Evolutionary conservation across 2,329 filamentous ascomycete genomes (phyloP), one percentile per base, ranked within the genome.

Genomic region (Colletotrichum sp.): DNA sequence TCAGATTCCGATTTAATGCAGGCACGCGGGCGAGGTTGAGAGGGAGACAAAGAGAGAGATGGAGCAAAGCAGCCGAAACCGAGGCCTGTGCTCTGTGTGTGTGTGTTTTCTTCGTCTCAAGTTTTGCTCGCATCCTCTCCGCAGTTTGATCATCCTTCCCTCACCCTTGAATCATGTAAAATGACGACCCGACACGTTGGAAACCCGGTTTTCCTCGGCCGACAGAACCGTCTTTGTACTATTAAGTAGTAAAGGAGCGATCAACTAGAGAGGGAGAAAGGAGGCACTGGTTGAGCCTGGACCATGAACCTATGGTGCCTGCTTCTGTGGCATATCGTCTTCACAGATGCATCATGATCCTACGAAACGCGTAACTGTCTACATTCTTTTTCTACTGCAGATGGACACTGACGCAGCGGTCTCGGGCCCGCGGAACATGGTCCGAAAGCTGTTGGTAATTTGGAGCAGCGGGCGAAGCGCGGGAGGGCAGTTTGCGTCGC

Each of bases 21-120:
- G 21, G 38, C 32, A 28, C 16, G 14, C 24, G 28, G 34, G 34
- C 13, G 32, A 64, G 61, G 24, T 14, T 63, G 21, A 48, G 28
- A 24, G 30, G 10, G 13, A 16, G 18, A n/a, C 13, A 1, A 9
- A 58, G 21, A 28, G 16, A 59, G 28, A 59, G 56, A 59, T 18
- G 28, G 56, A 28, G 28, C 24, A 18, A 28, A 59, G 13, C 48
- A 58, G 67, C 26, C 71, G 36, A 71, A 65, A 59, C 68, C 55
- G 38, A 61, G 68, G 55, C 38, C 68, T 63, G 63, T 66, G 68
- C 61, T 66, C 38, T 32, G 32, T 62, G 63, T 21, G 61, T n/a
- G 61, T 28, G 36, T 32, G n/a, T 61, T 69, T 61, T n/a, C 59
- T 64, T 75, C 63, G 63, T 75, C 69, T 68, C 56, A 75, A 75